Conservation (phyloP, 1,284 basidiomycete species). For the Ceratobasidium papillatum region DNA sequence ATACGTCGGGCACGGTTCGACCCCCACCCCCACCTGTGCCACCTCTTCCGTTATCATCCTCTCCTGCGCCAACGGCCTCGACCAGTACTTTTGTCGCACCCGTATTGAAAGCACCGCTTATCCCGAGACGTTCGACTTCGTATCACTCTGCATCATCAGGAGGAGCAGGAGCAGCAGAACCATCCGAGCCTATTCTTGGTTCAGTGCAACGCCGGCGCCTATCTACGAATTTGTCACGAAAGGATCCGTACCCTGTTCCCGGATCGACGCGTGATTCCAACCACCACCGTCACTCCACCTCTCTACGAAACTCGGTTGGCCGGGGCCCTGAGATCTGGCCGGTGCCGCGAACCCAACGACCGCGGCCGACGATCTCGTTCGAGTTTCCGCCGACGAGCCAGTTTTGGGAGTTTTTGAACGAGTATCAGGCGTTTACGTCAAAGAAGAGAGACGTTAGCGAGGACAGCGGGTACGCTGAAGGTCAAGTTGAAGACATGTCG, state of each 20-base stretch:
- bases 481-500: neutral
- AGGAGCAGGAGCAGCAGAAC: too few species aligned
- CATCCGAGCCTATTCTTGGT: neutral
- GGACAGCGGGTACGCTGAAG: slow-evolving; percentile 16
- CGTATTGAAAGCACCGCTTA: neutral
- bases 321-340: slow-evolving; percentile 3
- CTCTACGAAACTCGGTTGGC: neutral
- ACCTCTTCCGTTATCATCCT: neutral
- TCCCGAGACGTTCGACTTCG: slow-evolving; percentile 4
- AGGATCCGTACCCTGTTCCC: slow-evolving; percentile 5
- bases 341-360: slow-evolving; percentile 1
- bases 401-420: slow-evolving; percentile 33
- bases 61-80: neutral
- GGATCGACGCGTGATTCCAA: neutral
- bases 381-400: slow-evolving; percentile 33
- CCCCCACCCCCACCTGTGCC: neutral
- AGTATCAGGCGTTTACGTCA: slow-evolving; percentile 17
- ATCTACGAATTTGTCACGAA: neutral
- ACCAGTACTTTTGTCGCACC: neutral
- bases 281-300: neutral
- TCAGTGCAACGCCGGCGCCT: neutral
- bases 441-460: neutral
- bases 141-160: slow-evolving; percentile 16
- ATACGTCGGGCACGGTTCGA: neutral
- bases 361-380: slow-evolving; percentile 26